phyloP scores from a whole-genome alignment of 257 asterid species.

The Datura wrightii region DNA sequence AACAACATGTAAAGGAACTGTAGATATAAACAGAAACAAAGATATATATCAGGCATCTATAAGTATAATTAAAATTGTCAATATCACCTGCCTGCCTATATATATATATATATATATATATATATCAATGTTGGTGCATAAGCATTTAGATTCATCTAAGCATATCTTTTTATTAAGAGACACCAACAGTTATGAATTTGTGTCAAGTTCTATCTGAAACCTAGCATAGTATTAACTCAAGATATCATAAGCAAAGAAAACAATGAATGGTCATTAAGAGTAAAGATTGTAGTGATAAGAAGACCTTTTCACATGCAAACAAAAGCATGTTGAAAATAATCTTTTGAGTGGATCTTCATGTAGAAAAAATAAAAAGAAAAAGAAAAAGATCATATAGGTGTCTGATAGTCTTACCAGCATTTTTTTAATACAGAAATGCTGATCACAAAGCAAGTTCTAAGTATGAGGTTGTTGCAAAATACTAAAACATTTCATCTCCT shows the following conservation, averaged over 20 bases:
- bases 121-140: background rate
- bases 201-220: background rate
- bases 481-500: no score
- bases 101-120: no score
- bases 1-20: background rate
- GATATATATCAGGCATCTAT: background rate
- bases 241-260: conserved; percentile 10
- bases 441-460: no score
- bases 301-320: background rate
- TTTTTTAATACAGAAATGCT: no score
- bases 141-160: conserved; percentile 19
- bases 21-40: background rate
- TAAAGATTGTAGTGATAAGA: background rate
- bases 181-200: background rate
- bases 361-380: no score
- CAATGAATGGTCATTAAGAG: background rate
- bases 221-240: background rate
- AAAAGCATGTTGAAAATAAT: background rate
- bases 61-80: background rate
- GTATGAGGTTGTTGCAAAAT: no score
- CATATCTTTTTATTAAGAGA: conserved; percentile 9
- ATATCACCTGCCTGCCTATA: background rate
- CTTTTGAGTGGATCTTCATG: background rate
- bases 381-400: no score
- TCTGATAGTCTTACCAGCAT: no score